These are phyloP conservation scores for Hawksworthiomyces lignivorus DNA, from an alignment of 2,329 filamentous ascomycete genomes.

Conservation along the genomic window DNA sequence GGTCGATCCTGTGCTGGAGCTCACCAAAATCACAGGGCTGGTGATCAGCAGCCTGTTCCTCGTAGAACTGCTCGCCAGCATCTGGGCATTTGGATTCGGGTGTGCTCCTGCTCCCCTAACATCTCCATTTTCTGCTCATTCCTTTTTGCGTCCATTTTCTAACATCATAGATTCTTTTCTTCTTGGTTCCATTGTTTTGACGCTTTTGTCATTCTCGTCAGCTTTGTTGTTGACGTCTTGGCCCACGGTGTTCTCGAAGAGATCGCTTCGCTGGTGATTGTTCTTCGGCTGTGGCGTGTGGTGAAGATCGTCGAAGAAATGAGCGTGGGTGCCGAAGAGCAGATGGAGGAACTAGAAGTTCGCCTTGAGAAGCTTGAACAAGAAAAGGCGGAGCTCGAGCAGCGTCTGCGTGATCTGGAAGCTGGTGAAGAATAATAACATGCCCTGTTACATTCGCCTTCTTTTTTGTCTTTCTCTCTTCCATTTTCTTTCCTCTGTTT, in stretches of 20 bases:
- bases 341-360: constrained; percentile 49
- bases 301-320: constrained; percentile 66
- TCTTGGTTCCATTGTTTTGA: constrained; percentile 58
- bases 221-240: constrained; percentile 55
- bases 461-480: neutral
- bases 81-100: constrained; percentile 52
- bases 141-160: neutral
- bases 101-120: constrained; percentile 5
- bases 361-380: constrained; percentile 43
- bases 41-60: constrained; percentile 59
- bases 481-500: too few species aligned
- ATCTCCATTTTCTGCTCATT: neutral
- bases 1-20: constrained; percentile 29
- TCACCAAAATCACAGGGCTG: constrained; percentile 44
- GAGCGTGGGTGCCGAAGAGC: constrained; percentile 53
- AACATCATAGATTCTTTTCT: constrained; percentile 41
- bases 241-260: constrained; percentile 54
- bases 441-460: neutral
- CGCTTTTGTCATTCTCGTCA: constrained; percentile 51
- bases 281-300: constrained; percentile 60
- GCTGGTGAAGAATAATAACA: neutral
- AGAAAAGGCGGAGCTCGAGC: constrained; percentile 32
- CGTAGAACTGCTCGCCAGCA: constrained; percentile 45
- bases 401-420: constrained; percentile 7
- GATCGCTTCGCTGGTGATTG: constrained; percentile 57